A percentile compares a stretch with the other conserved stretches of the same genome.
Evolutionary conservation across 2,329 filamentous ascomycete species (phyloP).

Genomic region (Triangularia verruculosa): DNA sequence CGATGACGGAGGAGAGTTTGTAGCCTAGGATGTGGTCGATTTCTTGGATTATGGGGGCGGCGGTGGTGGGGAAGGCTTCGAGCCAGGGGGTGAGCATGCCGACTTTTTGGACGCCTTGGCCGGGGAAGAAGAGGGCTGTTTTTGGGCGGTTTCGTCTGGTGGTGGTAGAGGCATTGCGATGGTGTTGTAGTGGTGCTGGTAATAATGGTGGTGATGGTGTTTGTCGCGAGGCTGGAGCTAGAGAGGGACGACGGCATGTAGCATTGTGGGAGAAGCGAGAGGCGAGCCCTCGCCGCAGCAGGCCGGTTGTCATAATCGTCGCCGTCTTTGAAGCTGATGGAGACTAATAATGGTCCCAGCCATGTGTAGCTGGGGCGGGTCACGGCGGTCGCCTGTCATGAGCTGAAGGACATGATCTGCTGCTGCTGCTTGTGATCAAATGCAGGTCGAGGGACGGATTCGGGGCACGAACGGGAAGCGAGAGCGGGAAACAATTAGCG

Average conservation of each 20-base stretch:
- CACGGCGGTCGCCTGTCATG: slow-evolving; percentile 19
- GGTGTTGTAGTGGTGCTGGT: slow-evolving; percentile 9
- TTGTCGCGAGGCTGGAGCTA: neutral
- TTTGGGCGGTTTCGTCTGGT: slow-evolving; percentile 28
- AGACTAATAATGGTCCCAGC: slow-evolving; percentile 13
- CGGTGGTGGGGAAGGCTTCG: slow-evolving; percentile 76
- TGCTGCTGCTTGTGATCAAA: neutral
- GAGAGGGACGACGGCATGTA: slow-evolving; percentile 5
- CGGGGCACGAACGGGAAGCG: neutral
- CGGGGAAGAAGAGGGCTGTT: slow-evolving; percentile 61
- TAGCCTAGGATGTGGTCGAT: slow-evolving; percentile 76
- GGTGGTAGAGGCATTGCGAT: slow-evolving; percentile 22
- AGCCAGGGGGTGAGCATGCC: slow-evolving; percentile 87
- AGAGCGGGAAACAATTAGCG: neutral
- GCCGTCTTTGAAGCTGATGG: slow-evolving; percentile 1
- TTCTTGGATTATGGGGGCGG: slow-evolving; percentile 74
- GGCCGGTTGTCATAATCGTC: slow-evolving; percentile 22
- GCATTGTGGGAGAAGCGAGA: slow-evolving; percentile 14
- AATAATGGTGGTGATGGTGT: slow-evolving; percentile 18
- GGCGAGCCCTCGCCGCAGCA: slow-evolving; percentile 18
- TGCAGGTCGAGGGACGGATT: neutral
- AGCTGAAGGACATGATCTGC: neutral
- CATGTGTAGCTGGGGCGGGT: slow-evolving; percentile 19
- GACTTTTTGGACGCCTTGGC: slow-evolving; percentile 84
- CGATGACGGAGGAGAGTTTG: slow-evolving; percentile 74